A percentile compares a stretch with the other conserved stretches of the same genome.
phyloP scores from a whole-genome alignment of 139 green algal genomes.

The Ulvella scutata region DNA sequence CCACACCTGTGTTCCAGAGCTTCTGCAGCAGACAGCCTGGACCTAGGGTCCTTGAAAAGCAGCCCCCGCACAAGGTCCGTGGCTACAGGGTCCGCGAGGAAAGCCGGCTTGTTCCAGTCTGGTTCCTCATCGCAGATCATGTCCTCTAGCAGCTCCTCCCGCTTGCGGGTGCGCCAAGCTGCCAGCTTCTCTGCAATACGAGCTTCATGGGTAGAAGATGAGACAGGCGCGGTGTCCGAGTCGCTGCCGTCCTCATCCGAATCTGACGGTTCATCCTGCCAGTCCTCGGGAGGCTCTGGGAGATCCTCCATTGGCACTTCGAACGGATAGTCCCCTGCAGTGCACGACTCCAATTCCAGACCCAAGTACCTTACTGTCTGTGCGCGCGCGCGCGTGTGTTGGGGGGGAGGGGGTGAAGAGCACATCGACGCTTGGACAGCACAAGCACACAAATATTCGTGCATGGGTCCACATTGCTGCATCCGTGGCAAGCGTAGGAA shows the following conservation, averaged over 20 bases:
- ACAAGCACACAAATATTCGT: too few species aligned
- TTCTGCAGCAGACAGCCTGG: not conserved
- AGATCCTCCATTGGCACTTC: not conserved
- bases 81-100: not conserved
- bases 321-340: not conserved
- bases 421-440: too few species aligned
- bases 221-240: not conserved
- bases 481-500: too few species aligned
- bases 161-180: not conserved
- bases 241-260: not conserved
- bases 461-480: too few species aligned
- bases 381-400: too few species aligned
- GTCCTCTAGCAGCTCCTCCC: not conserved
- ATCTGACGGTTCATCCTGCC: not conserved
- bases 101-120: not conserved
- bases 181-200: not conserved
- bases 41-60: not conserved
- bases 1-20: not conserved
- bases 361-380: too few species aligned
- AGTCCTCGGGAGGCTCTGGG: not conserved
- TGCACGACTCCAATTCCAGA: too few species aligned
- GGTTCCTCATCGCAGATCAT: not conserved
- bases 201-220: not conserved
- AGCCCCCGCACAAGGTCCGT: not conserved
- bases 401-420: too few species aligned